Conservation (phyloP, 495 filamentous ascomycete genomes). For the Xylona heveae region DNA sequence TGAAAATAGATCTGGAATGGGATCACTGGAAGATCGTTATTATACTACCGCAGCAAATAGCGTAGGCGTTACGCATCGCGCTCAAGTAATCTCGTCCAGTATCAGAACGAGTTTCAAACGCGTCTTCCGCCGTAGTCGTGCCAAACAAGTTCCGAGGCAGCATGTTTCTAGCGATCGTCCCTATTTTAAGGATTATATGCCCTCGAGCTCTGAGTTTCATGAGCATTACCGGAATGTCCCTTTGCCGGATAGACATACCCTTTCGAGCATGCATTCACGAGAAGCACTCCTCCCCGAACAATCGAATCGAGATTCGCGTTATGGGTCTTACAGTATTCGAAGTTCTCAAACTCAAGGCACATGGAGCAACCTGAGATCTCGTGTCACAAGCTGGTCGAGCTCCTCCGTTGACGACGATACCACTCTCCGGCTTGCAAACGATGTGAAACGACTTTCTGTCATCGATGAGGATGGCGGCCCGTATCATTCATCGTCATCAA, state of each 20-base stretch:
- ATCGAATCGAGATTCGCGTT: slow-evolving; percentile 18
- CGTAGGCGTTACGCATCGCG: slow-evolving; percentile 24
- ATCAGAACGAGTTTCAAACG: slow-evolving; percentile 39
- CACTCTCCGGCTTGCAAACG: slow-evolving; percentile 16
- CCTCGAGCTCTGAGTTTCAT: slow-evolving; percentile 6
- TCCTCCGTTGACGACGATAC: slow-evolving; percentile 33
- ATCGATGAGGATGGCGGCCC: slow-evolving; percentile 39
- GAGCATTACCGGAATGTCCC: slow-evolving; percentile 10
- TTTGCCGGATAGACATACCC: slow-evolving; percentile 12
- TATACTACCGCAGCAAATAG: slow-evolving; percentile 13
- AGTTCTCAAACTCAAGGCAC: slow-evolving; percentile 26
- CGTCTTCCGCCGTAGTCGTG: slow-evolving; percentile 30
- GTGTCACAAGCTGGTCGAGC: slow-evolving; percentile 58
- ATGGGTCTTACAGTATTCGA: slow-evolving; percentile 27
- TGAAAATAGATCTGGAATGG: too few species aligned
- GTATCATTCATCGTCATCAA: slow-evolving; percentile 17
- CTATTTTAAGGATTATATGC: slow-evolving; percentile 18
- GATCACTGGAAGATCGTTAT: too few species aligned
- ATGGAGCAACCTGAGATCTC: slow-evolving; percentile 33
- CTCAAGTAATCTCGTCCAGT: slow-evolving; percentile 35
- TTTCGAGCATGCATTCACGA: slow-evolving; percentile 21
- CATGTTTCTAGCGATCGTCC: slow-evolving; percentile 26
- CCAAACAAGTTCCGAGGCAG: slow-evolving; percentile 23
- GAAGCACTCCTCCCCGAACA: slow-evolving; percentile 20
- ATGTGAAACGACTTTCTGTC: slow-evolving; percentile 37